These are phyloP conservation scores for Termitomyces bulborhizus DNA, from an alignment of 768 basidiomycete genomes.

Conservation along the genomic window DNA sequence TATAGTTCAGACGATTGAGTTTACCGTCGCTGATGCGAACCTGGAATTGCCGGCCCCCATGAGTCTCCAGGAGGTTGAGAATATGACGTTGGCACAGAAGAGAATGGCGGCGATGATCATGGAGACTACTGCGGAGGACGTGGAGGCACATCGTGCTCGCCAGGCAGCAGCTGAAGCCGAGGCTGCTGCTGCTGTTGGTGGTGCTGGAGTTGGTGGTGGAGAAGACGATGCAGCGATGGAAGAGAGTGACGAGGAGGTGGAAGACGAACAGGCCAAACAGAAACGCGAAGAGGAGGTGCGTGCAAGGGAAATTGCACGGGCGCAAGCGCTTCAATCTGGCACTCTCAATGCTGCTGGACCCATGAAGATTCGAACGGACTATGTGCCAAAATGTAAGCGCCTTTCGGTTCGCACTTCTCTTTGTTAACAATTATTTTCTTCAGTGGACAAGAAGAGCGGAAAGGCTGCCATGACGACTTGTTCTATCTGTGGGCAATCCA, in stretches of 20 bases:
- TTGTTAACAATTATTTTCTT: constrained; percentile 7
- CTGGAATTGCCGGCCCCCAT: constrained; percentile 95
- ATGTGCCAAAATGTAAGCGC: constrained; percentile 83
- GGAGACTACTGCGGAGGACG: constrained; percentile 87
- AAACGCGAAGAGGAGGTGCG: constrained; percentile 70
- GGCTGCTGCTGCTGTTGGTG: constrained; percentile 73
- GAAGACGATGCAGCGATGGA: constrained; percentile 75
- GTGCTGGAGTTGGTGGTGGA: constrained; percentile 41
- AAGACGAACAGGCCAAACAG: constrained; percentile 49
- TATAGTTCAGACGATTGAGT: constrained; percentile 96
- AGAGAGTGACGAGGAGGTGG: constrained; percentile 78
- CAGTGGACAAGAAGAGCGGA: constrained; percentile 64
- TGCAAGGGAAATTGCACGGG: constrained; percentile 64
- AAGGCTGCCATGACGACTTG: constrained; percentile 80
- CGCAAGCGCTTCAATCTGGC: constrained; percentile 75
- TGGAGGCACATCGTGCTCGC: constrained; percentile 73
- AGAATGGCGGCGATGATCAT: constrained; percentile 98
- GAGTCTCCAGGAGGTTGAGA: constrained; percentile 91
- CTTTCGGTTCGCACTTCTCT: not conserved
- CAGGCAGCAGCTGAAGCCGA: constrained; percentile 85
- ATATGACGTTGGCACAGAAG: constrained; percentile 95
- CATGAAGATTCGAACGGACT: constrained; percentile 95
- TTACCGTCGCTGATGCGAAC: constrained; percentile 86
- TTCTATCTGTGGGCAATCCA: constrained; percentile 92
- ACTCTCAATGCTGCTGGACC: constrained; percentile 68